Evolutionary conservation across 352 stramenopile species (phyloP).

Genomic region (Globisporangium solare): DNA sequence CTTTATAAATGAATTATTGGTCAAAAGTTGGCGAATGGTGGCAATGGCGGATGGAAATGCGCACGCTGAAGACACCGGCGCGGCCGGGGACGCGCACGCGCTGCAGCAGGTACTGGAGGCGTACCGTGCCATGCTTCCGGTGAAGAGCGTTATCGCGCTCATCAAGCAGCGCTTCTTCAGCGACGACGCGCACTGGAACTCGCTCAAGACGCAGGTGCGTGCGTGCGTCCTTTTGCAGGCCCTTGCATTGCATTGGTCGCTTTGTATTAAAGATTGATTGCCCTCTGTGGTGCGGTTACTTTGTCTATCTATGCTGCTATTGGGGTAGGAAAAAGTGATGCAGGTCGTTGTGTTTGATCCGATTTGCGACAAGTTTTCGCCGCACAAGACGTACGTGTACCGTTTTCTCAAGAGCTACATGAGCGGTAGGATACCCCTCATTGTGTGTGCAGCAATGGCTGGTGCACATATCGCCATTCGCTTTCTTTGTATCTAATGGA

Average conservation of each 20-base stretch:
- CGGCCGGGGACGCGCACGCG: background rate
- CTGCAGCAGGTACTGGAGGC: constrained; percentile 43
- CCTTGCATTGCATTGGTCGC: too few relatives aligned
- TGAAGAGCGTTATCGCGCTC: constrained; percentile 29
- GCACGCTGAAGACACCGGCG: too few relatives aligned
- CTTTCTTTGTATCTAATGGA: background rate
- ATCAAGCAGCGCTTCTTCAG: constrained; percentile 28
- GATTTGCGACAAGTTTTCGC: constrained; percentile 56
- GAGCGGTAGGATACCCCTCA: constrained; percentile 30
- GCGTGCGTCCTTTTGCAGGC: background rate
- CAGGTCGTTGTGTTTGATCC: constrained; percentile 43
- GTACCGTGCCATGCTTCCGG: constrained; percentile 64
- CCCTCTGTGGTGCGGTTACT: background rate
- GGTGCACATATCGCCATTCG: background rate
- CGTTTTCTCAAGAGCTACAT: constrained; percentile 68
- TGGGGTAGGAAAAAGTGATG: constrained; percentile 46
- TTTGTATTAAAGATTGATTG: constrained; percentile 2
- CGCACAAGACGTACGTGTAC: constrained; percentile 57
- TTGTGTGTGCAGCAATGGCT: background rate
- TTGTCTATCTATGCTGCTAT: background rate
- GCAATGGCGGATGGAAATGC: background rate
- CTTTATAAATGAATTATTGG: too few relatives aligned
- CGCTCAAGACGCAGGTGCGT: constrained; percentile 58
- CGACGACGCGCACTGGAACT: constrained; percentile 31
- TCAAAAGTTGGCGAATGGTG: constrained; percentile 5